Evolutionary conservation across 148 eudicot genomes (phyloP), one percentile per base, ranked within the genome.

Genomic region (Dianthus caryophyllus): DNA sequence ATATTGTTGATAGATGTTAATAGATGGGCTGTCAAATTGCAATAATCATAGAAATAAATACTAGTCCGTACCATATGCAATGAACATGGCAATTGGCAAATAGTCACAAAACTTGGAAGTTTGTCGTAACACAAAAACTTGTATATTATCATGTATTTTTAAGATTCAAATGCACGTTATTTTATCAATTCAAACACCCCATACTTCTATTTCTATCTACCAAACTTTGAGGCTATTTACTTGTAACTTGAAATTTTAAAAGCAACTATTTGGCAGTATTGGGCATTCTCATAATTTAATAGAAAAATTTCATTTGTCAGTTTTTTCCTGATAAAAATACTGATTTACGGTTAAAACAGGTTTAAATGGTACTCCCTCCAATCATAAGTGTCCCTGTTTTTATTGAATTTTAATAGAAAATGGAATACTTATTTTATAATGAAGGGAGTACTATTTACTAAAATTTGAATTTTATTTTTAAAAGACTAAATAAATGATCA

Each of bases 1-100:
- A 0, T n/a, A 49, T 51, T 51, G 7, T 51, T 7, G 8, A 1
- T 51, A 2, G 36, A 56, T 12, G 38, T 27, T 27, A 27, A 6
- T n/a, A n/a, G n/a, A 27, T 27, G 33, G 30, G 33, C 16, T 3
- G 61, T 26, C 10, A 56, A 56, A 27, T 55, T 26, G 61, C 61
- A 26, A 56, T 29, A n/a, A 56, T 56, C 0, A 13, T 11, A 10
- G 38, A 16, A 14, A 56, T 36, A 56, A 26, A 24, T 26, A 56
- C 47, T 47, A 56, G 44, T 33, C 38, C 22, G 18, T 55, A 55
- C 17, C 36, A 56, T 56, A 56, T 56, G 33, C 61, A 56, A 29
- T 56, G 61, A 56, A 56, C 61, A 56, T 56, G 61, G 61, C 20
- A 56, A 56, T 26, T 56, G 61, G 61, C 20, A 56, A 56, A 29